These are phyloP conservation scores for Miamiensis avidus DNA, from an alignment of 169 alveolate species.

Conservation along the genomic window DNA sequence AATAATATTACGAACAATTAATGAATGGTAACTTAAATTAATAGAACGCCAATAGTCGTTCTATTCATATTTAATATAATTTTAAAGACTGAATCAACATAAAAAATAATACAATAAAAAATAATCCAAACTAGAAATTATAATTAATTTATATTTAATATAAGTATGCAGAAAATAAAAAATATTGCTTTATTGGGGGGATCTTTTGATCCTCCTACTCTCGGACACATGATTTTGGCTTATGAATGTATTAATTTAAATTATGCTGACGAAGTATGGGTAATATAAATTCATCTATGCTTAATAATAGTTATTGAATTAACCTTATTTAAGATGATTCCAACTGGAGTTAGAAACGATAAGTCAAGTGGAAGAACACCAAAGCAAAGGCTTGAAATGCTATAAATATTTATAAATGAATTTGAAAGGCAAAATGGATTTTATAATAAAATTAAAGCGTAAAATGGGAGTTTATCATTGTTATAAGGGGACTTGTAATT, in stretches of 20 bases:
- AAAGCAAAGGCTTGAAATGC: neutral
- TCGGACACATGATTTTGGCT: neutral
- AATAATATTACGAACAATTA: too few species aligned
- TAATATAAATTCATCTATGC: neutral
- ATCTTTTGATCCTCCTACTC: neutral
- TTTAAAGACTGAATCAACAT: too few species aligned
- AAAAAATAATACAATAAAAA: too few species aligned
- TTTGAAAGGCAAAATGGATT: neutral
- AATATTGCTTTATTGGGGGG: neutral
- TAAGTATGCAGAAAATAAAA: neutral
- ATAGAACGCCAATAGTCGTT: too few species aligned
- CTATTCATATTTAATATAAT: too few species aligned
- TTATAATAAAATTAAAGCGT: too few species aligned
- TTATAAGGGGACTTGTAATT: neutral
- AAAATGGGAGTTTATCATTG: neutral
- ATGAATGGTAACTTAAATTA: too few species aligned
- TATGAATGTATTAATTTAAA: neutral
- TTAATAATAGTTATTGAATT: too few species aligned
- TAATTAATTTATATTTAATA: too few species aligned
- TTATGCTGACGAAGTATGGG: neutral
- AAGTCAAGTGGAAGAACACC: neutral
- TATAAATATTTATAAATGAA: neutral
- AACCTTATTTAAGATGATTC: neutral
- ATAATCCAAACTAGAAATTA: too few species aligned
- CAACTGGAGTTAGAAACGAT: neutral